Evolutionary conservation across 176 grass and related monocot species (phyloP), one percentile per base, ranked within the genome.

Genomic region (Oryza punctata): DNA sequence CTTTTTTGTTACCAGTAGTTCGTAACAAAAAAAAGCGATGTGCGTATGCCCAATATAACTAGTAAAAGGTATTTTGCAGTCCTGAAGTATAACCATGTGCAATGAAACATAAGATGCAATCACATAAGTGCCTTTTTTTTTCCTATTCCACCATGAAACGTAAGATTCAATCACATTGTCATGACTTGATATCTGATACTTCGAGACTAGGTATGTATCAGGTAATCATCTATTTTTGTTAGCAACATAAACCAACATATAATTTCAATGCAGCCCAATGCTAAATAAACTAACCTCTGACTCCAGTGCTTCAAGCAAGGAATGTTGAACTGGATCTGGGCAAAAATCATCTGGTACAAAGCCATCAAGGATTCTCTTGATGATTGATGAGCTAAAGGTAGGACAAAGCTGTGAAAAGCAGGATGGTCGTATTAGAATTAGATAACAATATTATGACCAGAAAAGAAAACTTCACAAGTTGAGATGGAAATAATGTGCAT

Each of bases 281-380:
- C 50, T 49, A 13, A 81, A 88, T 35, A 79, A 74, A 88, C 91
- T 78, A 85, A 94, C 96, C 96, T 98, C 90, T 19, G 72, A 88
- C 76, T 98, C 92, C 49, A 98, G 85, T 81, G 93, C 96, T 69
- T 86, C n/a, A 79, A 98, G 89, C 78, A 95, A 81, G 80, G 70
- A 75, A 32, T 83, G 70, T 90, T 85, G 86, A 87, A 98, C 64
- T 25, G 89, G 93, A 45, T 94, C 91, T 45, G 96, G 96, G 70
- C 93, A 95, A 91, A 98, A 98, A 90, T 98, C 93, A 95, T 98
- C 96, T 0, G 96, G 85, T 69, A 89, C 75, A 72, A 98, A 98
- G 76, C 80, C 83, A 59, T 89, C 69, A 64, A 98, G 89, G 35
- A 98, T 89, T 19, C 78, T 81, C 71, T 88, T 95, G 82, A 98